Conservation (phyloP, 2,329 filamentous ascomycete species). For the Pochonia chlamydosporia region DNA sequence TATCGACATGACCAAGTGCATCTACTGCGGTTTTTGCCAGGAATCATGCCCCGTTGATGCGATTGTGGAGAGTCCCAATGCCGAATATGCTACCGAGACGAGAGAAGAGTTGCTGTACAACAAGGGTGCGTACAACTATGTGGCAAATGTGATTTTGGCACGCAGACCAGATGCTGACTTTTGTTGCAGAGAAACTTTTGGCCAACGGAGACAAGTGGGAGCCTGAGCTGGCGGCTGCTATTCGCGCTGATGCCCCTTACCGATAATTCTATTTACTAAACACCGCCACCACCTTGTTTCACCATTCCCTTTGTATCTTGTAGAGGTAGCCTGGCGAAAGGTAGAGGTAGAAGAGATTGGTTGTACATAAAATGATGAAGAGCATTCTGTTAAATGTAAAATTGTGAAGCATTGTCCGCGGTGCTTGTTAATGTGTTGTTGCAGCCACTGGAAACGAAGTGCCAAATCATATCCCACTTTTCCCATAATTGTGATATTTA, state of each 20-base stretch:
- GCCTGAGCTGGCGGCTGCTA: constrained; percentile 87
- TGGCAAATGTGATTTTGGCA: neutral
- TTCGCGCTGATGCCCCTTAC: constrained; percentile 90
- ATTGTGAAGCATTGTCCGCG: no score
- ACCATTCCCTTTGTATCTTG: constrained; percentile 9
- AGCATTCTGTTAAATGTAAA: neutral
- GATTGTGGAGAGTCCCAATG: constrained; percentile 61
- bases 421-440: no score
- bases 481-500: no score
- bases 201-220: constrained; percentile 96
- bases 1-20: constrained; percentile 99
- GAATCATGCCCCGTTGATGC: constrained; percentile 98
- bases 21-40: constrained; percentile 99
- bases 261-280: constrained; percentile 46
- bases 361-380: constrained; percentile 11
- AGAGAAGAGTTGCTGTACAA: constrained; percentile 96
- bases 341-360: neutral
- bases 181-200: constrained; percentile 65
- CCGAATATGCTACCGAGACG: constrained; percentile 59
- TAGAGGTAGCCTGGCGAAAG: neutral
- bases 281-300: neutral
- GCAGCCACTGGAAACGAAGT: no score
- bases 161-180: neutral
- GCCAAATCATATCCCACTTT: no score
- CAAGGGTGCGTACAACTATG: constrained; percentile 53